A percentile compares a stretch with the other conserved stretches of the same genome.
Conservation (phyloP, 2,329 filamentous ascomycete genomes). For the Hypoxylon sp. region DNA sequence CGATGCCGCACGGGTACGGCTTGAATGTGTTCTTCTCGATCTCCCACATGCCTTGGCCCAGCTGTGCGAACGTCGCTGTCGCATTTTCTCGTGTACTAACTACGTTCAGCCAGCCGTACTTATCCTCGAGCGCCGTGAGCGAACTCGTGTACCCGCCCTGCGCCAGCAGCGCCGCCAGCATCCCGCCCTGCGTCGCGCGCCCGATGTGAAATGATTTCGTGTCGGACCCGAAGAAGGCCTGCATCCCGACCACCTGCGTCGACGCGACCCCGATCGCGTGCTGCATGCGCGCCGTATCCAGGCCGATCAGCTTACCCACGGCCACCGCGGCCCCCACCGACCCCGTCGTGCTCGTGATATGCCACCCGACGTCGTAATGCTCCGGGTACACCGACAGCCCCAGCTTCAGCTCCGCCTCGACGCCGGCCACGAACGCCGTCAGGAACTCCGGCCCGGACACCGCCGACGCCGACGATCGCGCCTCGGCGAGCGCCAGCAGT, state of each 20-base stretch:
- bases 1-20: conserved; percentile 68
- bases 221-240: conserved; percentile 67
- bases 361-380: conserved; percentile 68
- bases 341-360: conserved; percentile 65
- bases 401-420: conserved; percentile 65
- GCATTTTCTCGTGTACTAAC: conserved; percentile 57
- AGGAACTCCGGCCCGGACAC: conserved; percentile 61
- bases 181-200: conserved; percentile 63
- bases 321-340: conserved; percentile 65
- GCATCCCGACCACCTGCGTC: conserved; percentile 64
- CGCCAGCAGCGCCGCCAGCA: conserved; percentile 56
- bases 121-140: conserved; percentile 60
- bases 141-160: conserved; percentile 62
- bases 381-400: conserved; percentile 64
- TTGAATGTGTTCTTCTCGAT: conserved; percentile 66
- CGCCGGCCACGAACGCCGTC: conserved; percentile 62
- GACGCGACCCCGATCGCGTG: conserved; percentile 66
- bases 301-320: conserved; percentile 59
- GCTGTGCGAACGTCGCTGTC: conserved; percentile 53
- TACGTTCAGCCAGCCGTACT: conserved; percentile 65
- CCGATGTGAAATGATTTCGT: conserved; percentile 68
- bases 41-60: conserved; percentile 58
- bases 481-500: conserved; percentile 60
- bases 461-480: conserved; percentile 44
- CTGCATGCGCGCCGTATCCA: conserved; percentile 55